A percentile compares a stretch with the other conserved stretches of the same genome.
Conservation (phyloP, 2,329 filamentous ascomycete genomes). For the Bretziella fagacearum region DNA sequence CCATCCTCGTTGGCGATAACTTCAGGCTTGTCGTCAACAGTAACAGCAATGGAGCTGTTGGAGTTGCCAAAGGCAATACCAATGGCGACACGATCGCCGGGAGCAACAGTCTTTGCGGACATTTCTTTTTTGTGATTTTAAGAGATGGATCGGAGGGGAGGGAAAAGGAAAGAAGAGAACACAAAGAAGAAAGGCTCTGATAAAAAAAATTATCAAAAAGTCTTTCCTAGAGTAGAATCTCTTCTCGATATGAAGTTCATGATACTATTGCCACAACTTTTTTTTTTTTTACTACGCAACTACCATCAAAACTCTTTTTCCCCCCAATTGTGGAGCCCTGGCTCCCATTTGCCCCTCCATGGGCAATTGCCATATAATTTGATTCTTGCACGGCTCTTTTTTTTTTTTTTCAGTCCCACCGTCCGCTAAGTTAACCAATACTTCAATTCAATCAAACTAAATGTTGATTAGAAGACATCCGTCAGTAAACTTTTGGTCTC, state of each 20-base stretch:
- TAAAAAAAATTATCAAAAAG: not conserved
- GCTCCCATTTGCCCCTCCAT: conserved; percentile 12
- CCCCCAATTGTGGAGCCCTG: conserved; percentile 14
- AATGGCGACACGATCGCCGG: conserved; percentile 54
- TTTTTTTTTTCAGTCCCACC: not conserved
- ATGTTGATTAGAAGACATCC: not conserved
- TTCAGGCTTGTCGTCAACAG: conserved; percentile 82
- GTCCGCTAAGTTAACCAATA: not conserved
- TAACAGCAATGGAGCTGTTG: conserved; percentile 92
- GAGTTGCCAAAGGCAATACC: conserved; percentile 97
- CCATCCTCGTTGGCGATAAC: conserved; percentile 99
- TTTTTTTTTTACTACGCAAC: not conserved
- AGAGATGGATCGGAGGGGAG: not conserved
- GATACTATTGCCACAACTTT: not conserved
- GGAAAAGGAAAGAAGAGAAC: conserved; percentile 6
- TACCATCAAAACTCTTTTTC: conserved; percentile 10
- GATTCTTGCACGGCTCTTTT: not conserved
- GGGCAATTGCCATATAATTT: not conserved
- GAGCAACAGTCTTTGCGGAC: conserved; percentile 27
- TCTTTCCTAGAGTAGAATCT: too few relatives aligned
- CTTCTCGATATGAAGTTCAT: not conserved
- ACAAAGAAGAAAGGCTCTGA: conserved; percentile 7
- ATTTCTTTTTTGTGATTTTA: too few relatives aligned
- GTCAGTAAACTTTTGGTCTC: conserved; percentile 7
- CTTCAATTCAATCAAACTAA: not conserved